Base-by-base conservation (phyloP, 331 rosid genomes). In the Spiraea crenata region DNA sequence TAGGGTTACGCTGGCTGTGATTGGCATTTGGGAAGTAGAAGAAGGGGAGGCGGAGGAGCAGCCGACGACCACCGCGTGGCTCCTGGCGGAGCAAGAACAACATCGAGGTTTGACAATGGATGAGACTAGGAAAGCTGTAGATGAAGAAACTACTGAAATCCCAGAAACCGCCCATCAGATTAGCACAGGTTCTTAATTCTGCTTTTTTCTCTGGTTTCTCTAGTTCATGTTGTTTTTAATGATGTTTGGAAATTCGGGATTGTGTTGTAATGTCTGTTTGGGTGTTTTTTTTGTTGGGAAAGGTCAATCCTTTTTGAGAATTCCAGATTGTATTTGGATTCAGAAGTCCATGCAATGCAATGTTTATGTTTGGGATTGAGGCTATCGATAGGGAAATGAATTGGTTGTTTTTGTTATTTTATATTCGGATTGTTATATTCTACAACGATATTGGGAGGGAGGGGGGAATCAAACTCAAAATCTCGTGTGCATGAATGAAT, bases 141-240 rank as follows among this genome's bases (percentile, higher is more conserved):
- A 89, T n/a, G 86, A 75, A 7, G 82, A 62, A 3, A 3, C 42
- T 47, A 15, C 74, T 15, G 81, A 73, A 54, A 74, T 73, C 50
- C 96, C 97, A 12, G 85, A 88, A n/a, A 93, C 96, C 3, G 92
- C 97, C 6, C 98, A 93, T 76, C 97, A 90, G 75, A 88, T 93
- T 75, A 86, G 97, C 88, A 84, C 81, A 3, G 96, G 96, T 87
- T 58, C 1, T 57, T 5, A 2, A 11, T 17, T 13, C 3, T 3
- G 13, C 31, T 16, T 19, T 19, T 50, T 15, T 19, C 25, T 16
- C 3, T 34, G 16, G n/a, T 8, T 14, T 44, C 35, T 7, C 5
- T 61, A 7, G 7, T 39, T 39, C 48, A n/a, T 39, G 19, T 59
- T 3, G 5, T n/a, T n/a, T 61, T n/a, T 5, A 0, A 39, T 5